phyloP scores from a whole-genome alignment of 208 protist genomes.

The Trypanosoma mega region DNA sequence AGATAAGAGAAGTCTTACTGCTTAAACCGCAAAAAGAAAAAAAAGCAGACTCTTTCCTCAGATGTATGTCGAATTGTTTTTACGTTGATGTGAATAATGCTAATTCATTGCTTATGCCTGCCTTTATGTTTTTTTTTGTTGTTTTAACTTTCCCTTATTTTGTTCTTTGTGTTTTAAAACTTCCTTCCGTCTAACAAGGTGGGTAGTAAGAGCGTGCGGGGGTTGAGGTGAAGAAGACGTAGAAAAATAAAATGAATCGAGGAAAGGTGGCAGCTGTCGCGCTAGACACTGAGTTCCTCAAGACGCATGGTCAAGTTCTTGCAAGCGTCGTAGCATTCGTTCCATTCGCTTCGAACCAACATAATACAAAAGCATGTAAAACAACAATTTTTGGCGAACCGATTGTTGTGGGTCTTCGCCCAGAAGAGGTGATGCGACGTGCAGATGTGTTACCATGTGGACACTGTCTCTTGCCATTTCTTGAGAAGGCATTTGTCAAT shows the following conservation, averaged over 20 bases:
- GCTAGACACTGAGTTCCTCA: constrained; percentile 76
- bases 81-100: no score
- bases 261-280: constrained; percentile 29
- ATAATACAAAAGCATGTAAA: background rate
- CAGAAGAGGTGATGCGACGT: constrained; percentile 39
- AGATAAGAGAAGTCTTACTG: background rate
- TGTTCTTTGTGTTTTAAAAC: no score
- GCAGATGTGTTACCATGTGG: constrained; percentile 70
- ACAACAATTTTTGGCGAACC: constrained; percentile 21
- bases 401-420: constrained; percentile 37
- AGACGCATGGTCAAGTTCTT: constrained; percentile 38
- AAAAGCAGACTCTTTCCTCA: no score
- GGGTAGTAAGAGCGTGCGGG: no score
- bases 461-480: constrained; percentile 34
- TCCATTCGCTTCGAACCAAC: constrained; percentile 32
- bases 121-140: no score
- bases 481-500: constrained; percentile 26
- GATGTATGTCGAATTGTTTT: no score
- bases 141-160: no score
- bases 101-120: no score
- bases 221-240: no score
- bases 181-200: no score
- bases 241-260: no score
- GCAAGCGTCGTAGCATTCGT: constrained; percentile 64
- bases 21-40: background rate